phyloP scores from a whole-genome alignment of 1,139 yeast species.

The Magnusiomyces magnusii region DNA sequence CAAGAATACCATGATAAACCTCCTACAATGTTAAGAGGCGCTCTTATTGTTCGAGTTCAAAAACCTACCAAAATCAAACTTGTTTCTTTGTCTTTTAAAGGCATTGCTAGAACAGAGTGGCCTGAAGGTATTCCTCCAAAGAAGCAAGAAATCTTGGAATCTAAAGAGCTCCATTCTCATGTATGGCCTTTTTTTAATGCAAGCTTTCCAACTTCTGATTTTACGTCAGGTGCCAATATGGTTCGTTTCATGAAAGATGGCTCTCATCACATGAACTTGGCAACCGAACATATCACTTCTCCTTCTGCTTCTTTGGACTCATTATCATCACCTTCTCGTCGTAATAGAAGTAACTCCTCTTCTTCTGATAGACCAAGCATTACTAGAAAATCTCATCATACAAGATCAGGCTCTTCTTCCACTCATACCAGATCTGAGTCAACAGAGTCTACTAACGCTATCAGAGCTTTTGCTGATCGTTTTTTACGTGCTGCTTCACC shows the following conservation, averaged over 20 bases:
- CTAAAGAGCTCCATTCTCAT: slow-evolving; percentile 61
- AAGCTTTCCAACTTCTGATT: slow-evolving; percentile 33
- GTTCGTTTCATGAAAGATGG: slow-evolving; percentile 44
- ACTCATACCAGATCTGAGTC: slow-evolving; percentile 2
- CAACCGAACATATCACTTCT: neutral
- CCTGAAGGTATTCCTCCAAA: slow-evolving; percentile 98
- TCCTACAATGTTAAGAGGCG: slow-evolving; percentile 80
- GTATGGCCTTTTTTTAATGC: slow-evolving; percentile 85
- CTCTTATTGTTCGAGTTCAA: slow-evolving; percentile 59
- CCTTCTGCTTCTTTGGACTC: neutral
- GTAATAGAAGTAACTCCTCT: neutral
- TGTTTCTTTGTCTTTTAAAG: slow-evolving; percentile 60
- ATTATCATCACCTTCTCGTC: neutral
- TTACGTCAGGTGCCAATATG: slow-evolving; percentile 45
- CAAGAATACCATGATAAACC: slow-evolving; percentile 61
- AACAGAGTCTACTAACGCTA: slow-evolving; percentile 12
- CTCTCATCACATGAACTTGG: neutral
- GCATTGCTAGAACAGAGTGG: slow-evolving; percentile 84
- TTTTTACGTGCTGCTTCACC: slow-evolving; percentile 18
- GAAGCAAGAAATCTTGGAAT: slow-evolving; percentile 55
- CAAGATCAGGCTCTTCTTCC: neutral
- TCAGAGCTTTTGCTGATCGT: slow-evolving; percentile 13
- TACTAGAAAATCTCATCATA: neutral
- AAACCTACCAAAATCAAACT: slow-evolving; percentile 72
- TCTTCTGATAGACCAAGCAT: neutral